Evolutionary conservation across 768 basidiomycete genomes (phyloP), one percentile per base, ranked within the genome.

Genomic region (Boletus subparvulus): DNA sequence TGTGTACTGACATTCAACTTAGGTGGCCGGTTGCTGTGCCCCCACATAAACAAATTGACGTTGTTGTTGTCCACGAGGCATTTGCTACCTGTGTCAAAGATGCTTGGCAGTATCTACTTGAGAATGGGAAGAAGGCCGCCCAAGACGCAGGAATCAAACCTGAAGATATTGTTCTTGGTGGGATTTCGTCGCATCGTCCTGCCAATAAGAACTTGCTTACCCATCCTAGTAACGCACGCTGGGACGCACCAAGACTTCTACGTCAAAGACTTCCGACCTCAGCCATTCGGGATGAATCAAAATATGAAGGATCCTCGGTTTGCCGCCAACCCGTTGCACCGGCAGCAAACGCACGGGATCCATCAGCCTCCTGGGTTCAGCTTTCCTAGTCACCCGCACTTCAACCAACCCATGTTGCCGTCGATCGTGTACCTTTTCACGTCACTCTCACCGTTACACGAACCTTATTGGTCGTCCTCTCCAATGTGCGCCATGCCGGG

Each of bases 11-110:
- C 45, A 26, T 36, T 17, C 14, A 35, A 13, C 3, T 8, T 2
- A 81, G 80, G 36, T 81, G 80, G 80, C 69, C 78, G 3, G 69
- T 82, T 24, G 70, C 73, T 1, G 73, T 80, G 3, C 71, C 74
- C 14, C 68, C 75, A 3, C 66, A 71, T 17, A 62, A 65, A 36
- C 70, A 79, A 47, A 68, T 74, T 0, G 73, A 76, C 33, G 73
- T 79, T n/a, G 70, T 69, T 17, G 64, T 80, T 21, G 52, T 72
- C 7, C 77, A 81, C 47, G 70, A 72, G 43, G 58, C 52, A 5
- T 58, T 47, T n/a, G 37, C 74, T 26, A 28, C 60, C 8, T 61
- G 62, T 17, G 63, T 74, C 14, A 68, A 67, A 19, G 68, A 73
- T 6, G 78, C 77, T 6, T 80, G 79, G 79, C 56, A 63, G 19